These are phyloP conservation scores for Aspergillus ustus DNA, from an alignment of 2,329 filamentous ascomycete genomes.

Conservation along the genomic window DNA sequence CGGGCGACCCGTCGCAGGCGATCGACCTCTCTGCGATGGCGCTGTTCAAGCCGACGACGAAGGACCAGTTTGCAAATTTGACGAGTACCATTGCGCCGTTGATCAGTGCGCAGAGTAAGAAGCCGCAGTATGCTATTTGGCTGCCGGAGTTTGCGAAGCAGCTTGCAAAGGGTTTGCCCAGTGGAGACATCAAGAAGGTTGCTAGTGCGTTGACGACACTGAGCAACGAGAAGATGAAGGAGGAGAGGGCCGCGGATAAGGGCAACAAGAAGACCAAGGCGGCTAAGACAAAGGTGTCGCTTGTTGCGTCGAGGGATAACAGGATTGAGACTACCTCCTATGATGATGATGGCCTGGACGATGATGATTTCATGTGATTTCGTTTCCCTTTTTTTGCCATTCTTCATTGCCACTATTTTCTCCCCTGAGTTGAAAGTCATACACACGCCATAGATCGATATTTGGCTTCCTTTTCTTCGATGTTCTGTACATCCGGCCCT, in stretches of 20 bases:
- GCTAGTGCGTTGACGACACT: constrained; percentile 84
- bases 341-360: constrained; percentile 82
- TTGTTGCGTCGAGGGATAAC: constrained; percentile 67
- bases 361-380: constrained; percentile 56
- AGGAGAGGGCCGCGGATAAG: constrained; percentile 94
- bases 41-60: constrained; percentile 87
- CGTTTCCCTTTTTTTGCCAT: constrained; percentile 14
- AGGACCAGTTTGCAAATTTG: constrained; percentile 81
- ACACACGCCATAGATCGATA: constrained; percentile 6
- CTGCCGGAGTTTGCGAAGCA: constrained; percentile 89
- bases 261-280: constrained; percentile 96
- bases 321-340: constrained; percentile 75
- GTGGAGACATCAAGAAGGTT: constrained; percentile 96
- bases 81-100: constrained; percentile 80
- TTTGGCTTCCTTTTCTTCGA: neutral
- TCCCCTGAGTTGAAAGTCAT: constrained; percentile 11
- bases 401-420: constrained; percentile 15
- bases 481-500: neutral
- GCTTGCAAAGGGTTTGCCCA: constrained; percentile 82
- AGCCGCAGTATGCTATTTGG: constrained; percentile 88
- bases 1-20: constrained; percentile 71
- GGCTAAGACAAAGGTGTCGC: constrained; percentile 87
- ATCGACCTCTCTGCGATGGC: constrained; percentile 80
- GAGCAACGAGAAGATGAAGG: constrained; percentile 97
- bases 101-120: constrained; percentile 75